Base-by-base conservation (phyloP, 1,284 basidiomycete genomes). In the Takashimella tepidaria region DNA sequence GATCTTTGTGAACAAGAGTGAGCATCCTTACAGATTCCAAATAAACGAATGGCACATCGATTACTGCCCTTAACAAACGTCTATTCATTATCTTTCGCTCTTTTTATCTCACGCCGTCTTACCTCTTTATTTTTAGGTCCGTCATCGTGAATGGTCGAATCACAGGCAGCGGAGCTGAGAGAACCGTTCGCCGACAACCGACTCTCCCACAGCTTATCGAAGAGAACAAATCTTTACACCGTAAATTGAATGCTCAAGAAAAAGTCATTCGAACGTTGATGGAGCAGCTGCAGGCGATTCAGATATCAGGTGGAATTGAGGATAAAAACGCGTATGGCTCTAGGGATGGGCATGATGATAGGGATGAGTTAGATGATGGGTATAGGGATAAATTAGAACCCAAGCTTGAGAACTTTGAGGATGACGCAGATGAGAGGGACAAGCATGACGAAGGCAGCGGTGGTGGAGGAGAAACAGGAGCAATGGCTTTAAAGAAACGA, bases 1-100 rank as follows among this genome's bases (percentile, higher is more conserved):
- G 57, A 61, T 13, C 49, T 61, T 43, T 61, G 59, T 45, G 56
- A 58, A 47, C 59, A 58, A 46, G 50, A 56, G 59, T 60, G 44
- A 40, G 58, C 55, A 16, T 19, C 20, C 10, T 2, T 19, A 20
- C 19, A n/a, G n/a, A n/a, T n/a, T n/a, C n/a, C n/a, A n/a, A n/a
- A n/a, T n/a, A n/a, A n/a, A n/a, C n/a, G n/a, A n/a, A n/a, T n/a
- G n/a, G n/a, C n/a, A n/a, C n/a, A n/a, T n/a, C n/a, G n/a, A n/a
- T 37, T 16, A 16, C 31, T 16, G 16, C 16, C 10, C 31, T 37
- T 8, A 8, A 8, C 31, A 37, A 37, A 16, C 31, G 31, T 8
- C 31, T 8, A 37, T 37, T 37, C 31, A 37, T 8, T 16, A 37
- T 16, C 31, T 37, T 8, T 37, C 31, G 16, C 16, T 37, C 31